These are phyloP conservation scores for Moniliophthora roreri DNA, from an alignment of 1,284 basidiomycete genomes.

Conservation along the genomic window DNA sequence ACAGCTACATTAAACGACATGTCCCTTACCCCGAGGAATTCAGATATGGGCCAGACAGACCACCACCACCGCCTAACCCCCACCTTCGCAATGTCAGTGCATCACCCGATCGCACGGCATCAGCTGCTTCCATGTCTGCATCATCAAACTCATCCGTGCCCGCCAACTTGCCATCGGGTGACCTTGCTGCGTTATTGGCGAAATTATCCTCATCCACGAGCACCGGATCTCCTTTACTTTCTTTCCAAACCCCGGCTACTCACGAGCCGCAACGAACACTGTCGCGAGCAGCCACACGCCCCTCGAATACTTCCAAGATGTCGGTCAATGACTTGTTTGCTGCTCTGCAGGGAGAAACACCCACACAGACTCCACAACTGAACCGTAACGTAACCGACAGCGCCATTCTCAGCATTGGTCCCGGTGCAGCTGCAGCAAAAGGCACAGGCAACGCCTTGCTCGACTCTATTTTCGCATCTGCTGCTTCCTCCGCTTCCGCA, in stretches of 20 bases:
- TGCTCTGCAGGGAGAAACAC: slow-evolving; percentile 5
- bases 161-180: too few species aligned
- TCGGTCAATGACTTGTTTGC: slow-evolving; percentile 1
- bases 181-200: slow-evolving; percentile 12
- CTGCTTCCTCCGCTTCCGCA: slow-evolving; percentile 3
- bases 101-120: slow-evolving; percentile 6
- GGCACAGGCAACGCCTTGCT: slow-evolving; percentile 31
- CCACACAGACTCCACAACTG: slow-evolving; percentile 9
- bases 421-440: slow-evolving; percentile 20
- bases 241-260: too few species aligned
- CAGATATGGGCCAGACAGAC: slow-evolving; percentile 63
- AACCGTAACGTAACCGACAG: slow-evolving; percentile 12
- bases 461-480: slow-evolving; percentile 30
- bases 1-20: slow-evolving; percentile 62
- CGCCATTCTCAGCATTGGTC: slow-evolving; percentile 12
- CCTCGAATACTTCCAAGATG: background rate
- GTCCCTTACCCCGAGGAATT: slow-evolving; percentile 68
- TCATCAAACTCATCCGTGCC: slow-evolving; percentile 7
- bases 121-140: slow-evolving; percentile 10
- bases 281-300: background rate
- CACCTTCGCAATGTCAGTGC: slow-evolving; percentile 30
- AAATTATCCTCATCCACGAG: background rate
- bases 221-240: background rate
- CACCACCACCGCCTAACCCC: slow-evolving; percentile 54
- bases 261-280: too few species aligned